Evolutionary conservation across 2,329 filamentous ascomycete genomes (phyloP).

Genomic region (Paracorniculantispora psalliotae): DNA sequence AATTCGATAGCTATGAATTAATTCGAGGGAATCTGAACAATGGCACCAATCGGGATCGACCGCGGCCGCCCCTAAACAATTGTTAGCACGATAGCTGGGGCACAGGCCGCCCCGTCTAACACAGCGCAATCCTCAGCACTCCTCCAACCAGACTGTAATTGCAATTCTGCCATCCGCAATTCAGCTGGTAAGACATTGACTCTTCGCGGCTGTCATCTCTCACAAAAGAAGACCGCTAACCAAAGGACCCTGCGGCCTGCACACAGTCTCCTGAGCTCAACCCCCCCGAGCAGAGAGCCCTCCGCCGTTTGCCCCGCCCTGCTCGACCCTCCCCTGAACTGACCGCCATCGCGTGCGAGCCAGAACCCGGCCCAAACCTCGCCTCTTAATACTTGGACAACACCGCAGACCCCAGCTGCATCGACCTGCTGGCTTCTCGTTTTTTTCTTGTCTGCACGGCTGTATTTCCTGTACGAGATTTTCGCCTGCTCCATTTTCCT

Average conservation of each 20-base stretch:
- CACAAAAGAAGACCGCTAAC: neutral
- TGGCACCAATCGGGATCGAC: no score
- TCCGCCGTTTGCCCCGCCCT: slow-evolving; percentile 9
- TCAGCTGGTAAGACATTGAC: neutral
- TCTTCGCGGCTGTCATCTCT: neutral
- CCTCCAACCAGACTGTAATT: neutral
- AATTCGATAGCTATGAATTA: no score
- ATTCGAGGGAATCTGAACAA: no score
- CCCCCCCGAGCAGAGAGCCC: neutral
- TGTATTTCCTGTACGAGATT: neutral
- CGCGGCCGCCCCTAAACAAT: neutral
- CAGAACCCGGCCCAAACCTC: neutral
- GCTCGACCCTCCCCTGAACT: slow-evolving; percentile 6
- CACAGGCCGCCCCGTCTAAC: neutral
- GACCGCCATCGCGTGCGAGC: slow-evolving; percentile 13
- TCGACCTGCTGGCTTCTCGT: neutral
- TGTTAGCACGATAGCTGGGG: neutral
- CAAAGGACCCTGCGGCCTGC: neutral
- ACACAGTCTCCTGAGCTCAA: neutral
- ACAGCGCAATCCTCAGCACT: neutral
- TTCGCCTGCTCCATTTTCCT: neutral
- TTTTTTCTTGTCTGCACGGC: neutral
- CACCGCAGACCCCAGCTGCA: neutral
- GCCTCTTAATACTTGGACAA: neutral
- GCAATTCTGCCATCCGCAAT: neutral